Evolutionary conservation across 805 yeast species (phyloP).

Genomic region (Ogataea philodendri): DNA sequence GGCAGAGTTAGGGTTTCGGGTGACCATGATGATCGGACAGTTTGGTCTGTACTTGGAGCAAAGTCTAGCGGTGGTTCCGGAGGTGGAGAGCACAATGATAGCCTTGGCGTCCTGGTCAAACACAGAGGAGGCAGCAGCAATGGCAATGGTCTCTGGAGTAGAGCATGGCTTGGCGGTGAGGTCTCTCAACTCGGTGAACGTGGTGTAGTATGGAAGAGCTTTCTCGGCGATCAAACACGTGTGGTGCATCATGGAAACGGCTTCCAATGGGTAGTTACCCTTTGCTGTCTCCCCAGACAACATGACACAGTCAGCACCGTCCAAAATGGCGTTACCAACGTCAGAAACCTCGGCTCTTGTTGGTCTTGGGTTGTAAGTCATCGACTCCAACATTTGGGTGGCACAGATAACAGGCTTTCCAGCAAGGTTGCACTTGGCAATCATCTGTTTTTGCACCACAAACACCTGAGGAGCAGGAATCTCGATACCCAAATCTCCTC

Average conservation of each 20-base stretch:
- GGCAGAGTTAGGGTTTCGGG: conserved; percentile 91
- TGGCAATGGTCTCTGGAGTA: conserved; percentile 94
- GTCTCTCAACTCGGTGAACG: conserved; percentile 85
- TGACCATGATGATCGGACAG: conserved; percentile 96
- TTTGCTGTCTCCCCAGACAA: conserved; percentile 99
- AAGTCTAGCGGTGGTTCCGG: conserved; percentile 94
- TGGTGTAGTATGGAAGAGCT: conserved; percentile 82
- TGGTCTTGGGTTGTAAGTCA: conserved; percentile 99
- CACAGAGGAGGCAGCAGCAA: conserved; percentile 94
- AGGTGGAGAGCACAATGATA: conserved; percentile 90
- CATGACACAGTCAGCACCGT: conserved; percentile 99
- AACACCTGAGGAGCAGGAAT: conserved; percentile 99
- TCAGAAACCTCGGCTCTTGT: conserved; percentile 99
- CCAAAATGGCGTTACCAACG: conserved; percentile 98
- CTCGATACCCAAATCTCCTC: conserved; percentile 99
- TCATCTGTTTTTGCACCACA: conserved; percentile 97
- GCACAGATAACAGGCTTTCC: conserved; percentile 99
- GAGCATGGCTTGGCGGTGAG: conserved; percentile 85
- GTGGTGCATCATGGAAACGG: conserved; percentile 98
- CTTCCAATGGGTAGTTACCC: conserved; percentile 97
- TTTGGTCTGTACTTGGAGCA: conserved; percentile 97
- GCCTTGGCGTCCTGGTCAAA: conserved; percentile 97
- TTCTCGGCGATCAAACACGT: conserved; percentile 95
- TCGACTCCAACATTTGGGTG: conserved; percentile 98
- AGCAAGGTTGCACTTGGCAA: conserved; percentile 98